phyloP scores from a whole-genome alignment of 371 early-diverging fungal species.

The Sporodiniella umbellata region DNA sequence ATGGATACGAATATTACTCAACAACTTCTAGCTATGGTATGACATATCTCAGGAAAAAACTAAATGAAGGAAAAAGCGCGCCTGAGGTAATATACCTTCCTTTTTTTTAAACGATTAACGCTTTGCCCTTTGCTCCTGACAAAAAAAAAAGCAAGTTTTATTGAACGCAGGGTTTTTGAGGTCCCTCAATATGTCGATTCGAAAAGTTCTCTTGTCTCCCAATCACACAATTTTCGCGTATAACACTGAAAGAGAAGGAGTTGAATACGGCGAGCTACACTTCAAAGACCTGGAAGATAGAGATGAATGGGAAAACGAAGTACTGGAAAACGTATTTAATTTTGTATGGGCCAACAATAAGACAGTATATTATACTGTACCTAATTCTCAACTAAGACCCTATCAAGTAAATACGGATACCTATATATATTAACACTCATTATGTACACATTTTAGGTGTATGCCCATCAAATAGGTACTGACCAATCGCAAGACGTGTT shows the following conservation, averaged over 20 bases:
- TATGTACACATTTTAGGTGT: constrained; percentile 38
- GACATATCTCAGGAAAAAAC: constrained; percentile 54
- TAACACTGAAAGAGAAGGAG: constrained; percentile 55
- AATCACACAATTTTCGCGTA: constrained; percentile 63
- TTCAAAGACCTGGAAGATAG: constrained; percentile 46
- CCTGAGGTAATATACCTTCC: constrained; percentile 52
- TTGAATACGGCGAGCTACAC: constrained; percentile 65
- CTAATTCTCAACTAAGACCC: constrained; percentile 73
- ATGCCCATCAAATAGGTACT: constrained; percentile 57
- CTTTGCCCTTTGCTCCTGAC: neutral
- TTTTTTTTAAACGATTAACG: neutral
- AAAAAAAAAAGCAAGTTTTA: constrained; percentile 55
- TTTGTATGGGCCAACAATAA: constrained; percentile 76
- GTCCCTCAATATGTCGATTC: constrained; percentile 49
- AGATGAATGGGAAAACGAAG: constrained; percentile 43
- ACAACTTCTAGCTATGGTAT: constrained; percentile 54
- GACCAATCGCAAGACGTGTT: constrained; percentile 54
- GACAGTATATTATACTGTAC: constrained; percentile 70
- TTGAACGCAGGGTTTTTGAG: constrained; percentile 55
- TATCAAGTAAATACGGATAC: no score
- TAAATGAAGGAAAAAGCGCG: constrained; percentile 38
- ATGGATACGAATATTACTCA: constrained; percentile 65
- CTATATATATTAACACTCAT: no score
- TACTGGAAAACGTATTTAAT: constrained; percentile 70
- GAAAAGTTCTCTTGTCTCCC: constrained; percentile 59